A percentile compares a stretch with the other conserved stretches of the same genome.
Conservation (phyloP, 768 basidiomycete species). For the Mycena albidolilacea region DNA sequence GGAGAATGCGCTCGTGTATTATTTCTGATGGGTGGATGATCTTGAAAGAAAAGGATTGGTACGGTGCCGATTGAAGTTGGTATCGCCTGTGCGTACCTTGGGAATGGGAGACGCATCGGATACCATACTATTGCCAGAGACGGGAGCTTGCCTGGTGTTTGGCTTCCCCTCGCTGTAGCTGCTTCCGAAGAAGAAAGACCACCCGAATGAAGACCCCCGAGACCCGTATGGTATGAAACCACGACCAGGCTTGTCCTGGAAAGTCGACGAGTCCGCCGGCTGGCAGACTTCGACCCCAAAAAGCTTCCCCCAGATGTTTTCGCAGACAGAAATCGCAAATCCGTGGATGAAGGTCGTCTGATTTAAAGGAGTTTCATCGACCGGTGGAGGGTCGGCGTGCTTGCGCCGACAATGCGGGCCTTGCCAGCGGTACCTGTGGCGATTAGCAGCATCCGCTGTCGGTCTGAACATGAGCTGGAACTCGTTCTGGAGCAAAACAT, state of each 20-base stretch:
- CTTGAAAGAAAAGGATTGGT: not conserved
- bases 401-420: not conserved
- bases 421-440: slow-evolving; percentile 10
- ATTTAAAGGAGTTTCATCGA: slow-evolving; percentile 1
- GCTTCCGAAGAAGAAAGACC: not conserved
- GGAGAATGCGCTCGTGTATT: not conserved
- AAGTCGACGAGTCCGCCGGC: not conserved
- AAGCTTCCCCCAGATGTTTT: slow-evolving; percentile 14
- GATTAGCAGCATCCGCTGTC: not conserved
- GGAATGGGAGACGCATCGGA: not conserved
- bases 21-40: not conserved
- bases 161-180: not conserved
- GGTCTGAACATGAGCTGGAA: slow-evolving; percentile 23
- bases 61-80: not conserved
- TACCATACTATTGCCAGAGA: not conserved
- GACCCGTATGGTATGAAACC: not conserved
- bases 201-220: not conserved
- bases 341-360: slow-evolving; percentile 28
- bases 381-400: not conserved
- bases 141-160: too few species aligned
- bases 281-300: slow-evolving; percentile 5
- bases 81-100: not conserved
- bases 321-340: slow-evolving; percentile 18
- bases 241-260: not conserved
- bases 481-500: not conserved